Percentiles rank a stretch among this genome's conserved stretches.
phyloP scores from a whole-genome alignment of 2,329 filamentous ascomycete genomes.

The Talaromyces islandicus region DNA sequence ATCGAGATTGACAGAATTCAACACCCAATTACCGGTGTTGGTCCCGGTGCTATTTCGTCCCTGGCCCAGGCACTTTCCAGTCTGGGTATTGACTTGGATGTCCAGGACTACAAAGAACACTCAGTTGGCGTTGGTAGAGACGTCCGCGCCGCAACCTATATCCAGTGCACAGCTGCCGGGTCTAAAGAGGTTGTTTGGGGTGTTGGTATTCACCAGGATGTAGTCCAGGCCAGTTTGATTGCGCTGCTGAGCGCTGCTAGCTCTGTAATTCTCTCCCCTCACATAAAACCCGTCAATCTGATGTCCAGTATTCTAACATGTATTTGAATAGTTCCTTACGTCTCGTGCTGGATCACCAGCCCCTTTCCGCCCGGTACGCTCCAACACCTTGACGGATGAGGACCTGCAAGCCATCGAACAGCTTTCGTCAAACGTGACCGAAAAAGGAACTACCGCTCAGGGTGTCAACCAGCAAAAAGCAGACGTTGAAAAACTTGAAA shows the following conservation, averaged over 20 bases:
- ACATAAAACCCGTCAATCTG: background rate
- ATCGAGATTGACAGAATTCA: conserved; percentile 76
- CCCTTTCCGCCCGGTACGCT: conserved; percentile 53
- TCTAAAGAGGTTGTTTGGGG: conserved; percentile 71
- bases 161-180: conserved; percentile 71
- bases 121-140: conserved; percentile 74
- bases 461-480: conserved; percentile 25
- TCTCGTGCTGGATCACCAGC: conserved; percentile 65
- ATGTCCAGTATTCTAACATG: conserved; percentile 5
- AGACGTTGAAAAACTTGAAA: conserved; percentile 33
- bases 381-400: conserved; percentile 44
- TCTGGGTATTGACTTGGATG: conserved; percentile 80
- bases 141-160: conserved; percentile 92
- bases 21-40: conserved; percentile 69
- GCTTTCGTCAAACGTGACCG: conserved; percentile 21
- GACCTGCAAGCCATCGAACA: conserved; percentile 40
- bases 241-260: conserved; percentile 79
- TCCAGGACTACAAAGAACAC: conserved; percentile 94
- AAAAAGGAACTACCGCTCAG: conserved; percentile 17
- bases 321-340: conserved; percentile 54
- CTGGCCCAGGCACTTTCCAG: conserved; percentile 73
- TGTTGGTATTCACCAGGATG: conserved; percentile 86
- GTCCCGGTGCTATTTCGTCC: conserved; percentile 86
- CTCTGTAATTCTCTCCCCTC: conserved; percentile 55
- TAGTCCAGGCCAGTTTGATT: conserved; percentile 81